Conservation (phyloP, 805 yeast genomes). For the Sungouiella blattae region DNA sequence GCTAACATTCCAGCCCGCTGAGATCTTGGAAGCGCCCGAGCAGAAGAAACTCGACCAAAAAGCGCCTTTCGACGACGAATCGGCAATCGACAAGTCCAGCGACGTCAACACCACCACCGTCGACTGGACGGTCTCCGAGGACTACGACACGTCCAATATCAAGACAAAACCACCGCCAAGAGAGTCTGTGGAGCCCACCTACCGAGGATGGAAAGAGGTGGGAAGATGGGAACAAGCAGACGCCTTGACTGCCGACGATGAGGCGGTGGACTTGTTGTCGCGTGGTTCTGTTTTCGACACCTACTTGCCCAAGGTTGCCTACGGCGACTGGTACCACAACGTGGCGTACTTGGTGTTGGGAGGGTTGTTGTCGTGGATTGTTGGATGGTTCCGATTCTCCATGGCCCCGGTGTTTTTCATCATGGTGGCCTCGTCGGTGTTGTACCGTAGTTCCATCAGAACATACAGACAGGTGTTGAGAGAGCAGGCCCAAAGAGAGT, state of each 20-base stretch:
- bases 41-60: constrained; percentile 20
- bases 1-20: constrained; percentile 29
- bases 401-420: constrained; percentile 79
- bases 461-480: constrained; percentile 72
- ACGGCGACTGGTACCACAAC: constrained; percentile 97
- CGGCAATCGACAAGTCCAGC: constrained; percentile 1
- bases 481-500: constrained; percentile 81
- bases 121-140: constrained; percentile 35
- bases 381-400: constrained; percentile 75
- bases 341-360: constrained; percentile 68
- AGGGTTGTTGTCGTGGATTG: constrained; percentile 68
- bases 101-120: constrained; percentile 9
- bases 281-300: constrained; percentile 73
- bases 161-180: constrained; percentile 42
- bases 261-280: constrained; percentile 63
- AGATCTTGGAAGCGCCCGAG: constrained; percentile 32
- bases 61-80: constrained; percentile 9
- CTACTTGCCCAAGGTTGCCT: constrained; percentile 67
- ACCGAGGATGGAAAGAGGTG: constrained; percentile 92
- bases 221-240: constrained; percentile 81
- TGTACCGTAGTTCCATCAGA: constrained; percentile 80
- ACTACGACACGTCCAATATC: constrained; percentile 30
- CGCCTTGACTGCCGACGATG: constrained; percentile 63
- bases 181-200: constrained; percentile 59
- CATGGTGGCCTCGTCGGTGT: constrained; percentile 55